A percentile compares a stretch with the other conserved stretches of the same genome.
Conservation (phyloP, 2,329 filamentous ascomycete species). For the Clonostachys chloroleuca region DNA sequence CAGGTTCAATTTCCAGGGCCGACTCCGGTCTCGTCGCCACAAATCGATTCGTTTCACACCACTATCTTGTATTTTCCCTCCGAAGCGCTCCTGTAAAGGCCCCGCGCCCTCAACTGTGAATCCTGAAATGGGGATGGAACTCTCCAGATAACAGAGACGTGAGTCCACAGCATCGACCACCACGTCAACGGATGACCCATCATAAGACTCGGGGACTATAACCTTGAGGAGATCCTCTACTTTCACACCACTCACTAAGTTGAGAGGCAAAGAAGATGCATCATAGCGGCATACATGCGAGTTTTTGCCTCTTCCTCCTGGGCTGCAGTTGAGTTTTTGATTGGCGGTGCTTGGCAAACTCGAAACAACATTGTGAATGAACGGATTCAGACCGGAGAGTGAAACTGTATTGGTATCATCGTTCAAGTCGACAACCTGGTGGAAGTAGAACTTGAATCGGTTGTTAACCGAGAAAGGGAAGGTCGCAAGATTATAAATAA, state of each 20-base stretch:
- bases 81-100: conserved; percentile 58
- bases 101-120: conserved; percentile 60
- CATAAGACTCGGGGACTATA: conserved; percentile 22
- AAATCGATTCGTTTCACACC: conserved; percentile 68
- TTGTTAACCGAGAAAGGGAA: conserved; percentile 83
- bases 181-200: conserved; percentile 52
- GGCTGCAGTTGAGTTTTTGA: conserved; percentile 50
- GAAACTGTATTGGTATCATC: conserved; percentile 65
- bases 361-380: conserved; percentile 60
- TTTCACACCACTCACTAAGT: conserved; percentile 48
- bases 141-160: conserved; percentile 70
- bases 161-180: conserved; percentile 70
- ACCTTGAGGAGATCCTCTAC: conserved; percentile 58
- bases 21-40: conserved; percentile 78
- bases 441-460: conserved; percentile 83
- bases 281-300: conserved; percentile 60
- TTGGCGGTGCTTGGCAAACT: conserved; percentile 68
- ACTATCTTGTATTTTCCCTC: conserved; percentile 51
- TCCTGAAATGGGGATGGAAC: conserved; percentile 61
- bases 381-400: conserved; percentile 64
- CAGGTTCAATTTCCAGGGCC: conserved; percentile 62
- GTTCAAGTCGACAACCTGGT: conserved; percentile 76
- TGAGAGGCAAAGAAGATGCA: conserved; percentile 55
- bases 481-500: conserved; percentile 80
- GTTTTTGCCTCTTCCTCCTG: conserved; percentile 12